Conservation (phyloP, 1,284 basidiomycete genomes). For the Fomes fomentarius region DNA sequence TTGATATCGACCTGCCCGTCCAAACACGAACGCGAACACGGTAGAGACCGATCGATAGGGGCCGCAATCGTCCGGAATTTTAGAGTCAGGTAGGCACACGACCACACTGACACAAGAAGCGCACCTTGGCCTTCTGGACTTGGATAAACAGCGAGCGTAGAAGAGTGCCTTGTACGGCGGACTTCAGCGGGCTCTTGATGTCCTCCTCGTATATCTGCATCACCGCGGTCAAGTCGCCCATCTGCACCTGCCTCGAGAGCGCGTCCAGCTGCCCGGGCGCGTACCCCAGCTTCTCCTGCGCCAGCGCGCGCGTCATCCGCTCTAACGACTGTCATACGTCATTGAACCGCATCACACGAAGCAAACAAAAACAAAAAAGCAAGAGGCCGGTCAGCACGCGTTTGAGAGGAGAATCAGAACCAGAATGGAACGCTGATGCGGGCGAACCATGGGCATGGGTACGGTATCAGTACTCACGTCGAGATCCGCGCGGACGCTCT, state of each 20-base stretch:
- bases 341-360: not conserved
- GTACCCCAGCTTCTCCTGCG: conserved; percentile 78
- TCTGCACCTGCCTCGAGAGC: conserved; percentile 69
- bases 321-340: conserved; percentile 72
- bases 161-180: conserved; percentile 81
- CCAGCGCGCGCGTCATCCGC: conserved; percentile 89
- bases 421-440: not conserved
- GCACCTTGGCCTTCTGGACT: conserved; percentile 94
- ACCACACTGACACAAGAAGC: conserved; percentile 13
- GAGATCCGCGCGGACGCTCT: conserved; percentile 81
- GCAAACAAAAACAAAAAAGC: not conserved
- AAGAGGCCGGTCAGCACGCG: not conserved
- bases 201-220: conserved; percentile 92
- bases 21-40: no score
- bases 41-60: no score
- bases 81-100: not conserved
- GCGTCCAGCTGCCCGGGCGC: conserved; percentile 61
- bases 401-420: no score
- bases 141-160: conserved; percentile 91
- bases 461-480: conserved; percentile 50
- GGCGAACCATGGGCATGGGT: no score
- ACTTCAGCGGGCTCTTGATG: conserved; percentile 84
- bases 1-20: conserved; percentile 82
- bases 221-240: conserved; percentile 89
- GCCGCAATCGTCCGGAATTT: no score